Base-by-base conservation (phyloP, 805 yeast genomes). In the Zygosaccharomyces siamensis region DNA sequence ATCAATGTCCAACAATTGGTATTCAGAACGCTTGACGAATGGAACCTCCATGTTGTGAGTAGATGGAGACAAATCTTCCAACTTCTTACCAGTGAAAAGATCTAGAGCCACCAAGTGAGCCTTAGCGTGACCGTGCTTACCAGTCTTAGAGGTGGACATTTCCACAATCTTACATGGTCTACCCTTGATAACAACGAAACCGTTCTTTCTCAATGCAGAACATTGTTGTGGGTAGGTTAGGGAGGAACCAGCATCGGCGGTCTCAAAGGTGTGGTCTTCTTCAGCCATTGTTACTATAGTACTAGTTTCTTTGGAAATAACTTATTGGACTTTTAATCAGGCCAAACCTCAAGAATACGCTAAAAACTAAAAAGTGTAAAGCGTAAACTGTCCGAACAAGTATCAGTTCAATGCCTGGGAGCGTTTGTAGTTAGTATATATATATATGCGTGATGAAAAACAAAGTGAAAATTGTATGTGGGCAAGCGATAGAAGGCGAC, bases 101-200 rank as follows among this genome's bases (percentile, higher is more conserved):
- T 93, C 99, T 68, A 87, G 84, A 72, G 98, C 98, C 63, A 93
- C 98, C 79, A 93, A 83, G 79, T 93, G 98, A 76, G 93, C 99
- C 84, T 93, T 93, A 75, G 99, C 99, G 93, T 93, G 99, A 81
- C 99, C 99, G 86, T 93, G 99, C 97, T 93, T 93, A 80, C 99
- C 99, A 67, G 99, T 93, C 86, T 93, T 93, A 71, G 99, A 93
- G 72, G 99, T 93, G 58, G 99, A 93, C 99, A 93, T 93, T 76
- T 93, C 99, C 69, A 93, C 95, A 76, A 93, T 93, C 85, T 93
- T 93, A 84, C 98, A 93, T 74, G 99, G 99, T 84, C 99, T 95
- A 71, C 88, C 81, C 83, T 93, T 93, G 80, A 92, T 93, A 67
- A 84, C 95, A 73, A 93, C 99, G 84, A 88, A 95, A 72, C 99